Base-by-base conservation (phyloP, 306 rosid genomes). In the apple (Malus domestica) region DNA sequence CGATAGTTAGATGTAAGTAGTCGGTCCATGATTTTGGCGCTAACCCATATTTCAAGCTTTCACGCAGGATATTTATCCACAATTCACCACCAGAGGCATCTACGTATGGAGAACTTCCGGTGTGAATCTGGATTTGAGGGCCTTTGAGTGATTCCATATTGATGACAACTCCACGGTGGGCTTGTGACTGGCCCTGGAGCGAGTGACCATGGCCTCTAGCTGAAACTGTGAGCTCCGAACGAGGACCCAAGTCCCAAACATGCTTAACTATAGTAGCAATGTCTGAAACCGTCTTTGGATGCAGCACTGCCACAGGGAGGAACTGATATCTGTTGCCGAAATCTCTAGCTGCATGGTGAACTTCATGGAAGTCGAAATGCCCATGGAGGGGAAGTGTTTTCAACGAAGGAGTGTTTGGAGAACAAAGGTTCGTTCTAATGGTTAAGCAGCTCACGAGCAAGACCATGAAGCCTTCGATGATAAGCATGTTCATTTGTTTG, bases 151-250 rank as follows among this genome's bases (percentile, higher is more conserved):
- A 88, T 84, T 90, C 93, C 98, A 96, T 96, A 73, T 76, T 90
- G 80, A 96, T 84, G 72, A 96, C 97, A 67, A 96, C 74, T 82
- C 99, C 99, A 59, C 78, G 78, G 71, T 83, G 91, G 72, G 96
- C 82, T 79, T 96, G 98, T 42, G 99, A 80, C 79, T 96, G 98
- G 52, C 99, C 99, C 16, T 82, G 91, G 72, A 96, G 93, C 19
- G 99, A 92, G 92, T 96, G 99, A 15, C 98, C 99, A 67, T 96
- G 99, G 71, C 99, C 99, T 87, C 98, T 80, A 7, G 98, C 98
- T 27, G 96, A 98, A 70, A 92, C 88, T 12, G 90, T 92, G 57
- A 92, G 93, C 44, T 89, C 88, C 1, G 99, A 90, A n/a, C 70
- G 75, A 27, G 90, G 89, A 46, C 93, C 99, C 91, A 86, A 88